Evolutionary conservation across 1,139 yeast species (phyloP).

Genomic region (Yamadazyma dushanensis): DNA sequence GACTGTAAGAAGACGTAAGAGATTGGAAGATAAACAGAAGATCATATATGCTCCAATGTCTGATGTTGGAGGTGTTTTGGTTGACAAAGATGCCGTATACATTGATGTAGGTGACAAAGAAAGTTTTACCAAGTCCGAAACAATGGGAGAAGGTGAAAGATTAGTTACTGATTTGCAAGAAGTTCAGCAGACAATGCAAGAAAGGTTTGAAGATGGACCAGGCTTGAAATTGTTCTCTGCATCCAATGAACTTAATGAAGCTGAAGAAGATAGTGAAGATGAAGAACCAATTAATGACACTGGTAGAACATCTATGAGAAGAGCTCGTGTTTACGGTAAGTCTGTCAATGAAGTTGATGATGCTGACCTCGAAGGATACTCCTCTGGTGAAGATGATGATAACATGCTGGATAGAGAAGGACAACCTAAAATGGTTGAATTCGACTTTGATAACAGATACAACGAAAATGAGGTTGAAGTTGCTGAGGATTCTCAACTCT

Average conservation of each 20-base stretch:
- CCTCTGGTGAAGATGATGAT: constrained; percentile 32
- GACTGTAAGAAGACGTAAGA: constrained; percentile 71
- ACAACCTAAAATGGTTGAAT: constrained; percentile 41
- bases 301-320: constrained; percentile 63
- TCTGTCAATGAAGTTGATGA: constrained; percentile 52
- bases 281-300: constrained; percentile 35
- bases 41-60: constrained; percentile 99
- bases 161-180: constrained; percentile 79
- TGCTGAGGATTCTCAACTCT: constrained; percentile 46
- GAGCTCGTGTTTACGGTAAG: constrained; percentile 59
- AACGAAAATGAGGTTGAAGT: constrained; percentile 52
- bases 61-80: constrained; percentile 95
- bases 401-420: constrained; percentile 34
- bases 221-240: constrained; percentile 73
- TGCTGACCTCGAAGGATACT: constrained; percentile 44
- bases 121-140: constrained; percentile 65
- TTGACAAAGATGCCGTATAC: constrained; percentile 95
- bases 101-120: constrained; percentile 77
- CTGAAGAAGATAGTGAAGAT: constrained; percentile 33
- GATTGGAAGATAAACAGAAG: constrained; percentile 92
- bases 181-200: constrained; percentile 63
- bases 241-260: constrained; percentile 50
- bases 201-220: constrained; percentile 59
- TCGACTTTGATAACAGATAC: constrained; percentile 47
- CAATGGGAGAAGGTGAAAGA: constrained; percentile 78